These are phyloP conservation scores for Cladorrhinum samala DNA, from an alignment of 495 filamentous ascomycete genomes.

Conservation along the genomic window DNA sequence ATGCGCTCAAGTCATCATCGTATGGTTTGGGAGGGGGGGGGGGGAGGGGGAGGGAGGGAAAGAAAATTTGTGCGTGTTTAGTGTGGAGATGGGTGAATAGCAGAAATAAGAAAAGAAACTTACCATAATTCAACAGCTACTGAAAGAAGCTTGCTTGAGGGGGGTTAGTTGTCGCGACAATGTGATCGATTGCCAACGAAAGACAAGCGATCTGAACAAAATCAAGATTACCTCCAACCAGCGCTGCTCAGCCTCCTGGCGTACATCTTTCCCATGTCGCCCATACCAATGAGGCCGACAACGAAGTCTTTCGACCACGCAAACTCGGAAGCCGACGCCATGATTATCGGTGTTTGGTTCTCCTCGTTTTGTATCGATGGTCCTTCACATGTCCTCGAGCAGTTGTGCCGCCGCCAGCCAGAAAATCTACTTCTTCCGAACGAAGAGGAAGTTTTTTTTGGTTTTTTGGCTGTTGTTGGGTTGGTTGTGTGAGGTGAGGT, in stretches of 20 bases:
- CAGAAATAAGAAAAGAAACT: conserved; percentile 2
- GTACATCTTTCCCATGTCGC: conserved; percentile 99
- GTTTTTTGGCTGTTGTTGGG: conserved; percentile 5
- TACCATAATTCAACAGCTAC: conserved; percentile 16
- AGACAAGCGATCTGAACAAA: background rate
- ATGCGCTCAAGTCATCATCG: conserved; percentile 99
- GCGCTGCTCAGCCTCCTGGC: conserved; percentile 76
- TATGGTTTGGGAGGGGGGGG: conserved; percentile 18
- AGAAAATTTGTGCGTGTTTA: too few relatives aligned
- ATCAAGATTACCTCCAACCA: conserved; percentile 79
- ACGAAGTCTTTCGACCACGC: conserved; percentile 55
- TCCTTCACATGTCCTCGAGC: background rate
- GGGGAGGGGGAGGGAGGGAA: background rate
- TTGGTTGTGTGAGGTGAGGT: conserved; percentile 3
- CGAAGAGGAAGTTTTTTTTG: background rate
- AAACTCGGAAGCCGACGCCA: conserved; percentile 14
- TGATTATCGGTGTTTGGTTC: background rate
- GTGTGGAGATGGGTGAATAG: too few relatives aligned
- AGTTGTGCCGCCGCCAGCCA: background rate
- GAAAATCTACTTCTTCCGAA: background rate
- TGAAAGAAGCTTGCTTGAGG: conserved; percentile 12
- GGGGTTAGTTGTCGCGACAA: conserved; percentile 2
- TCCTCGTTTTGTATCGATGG: background rate
- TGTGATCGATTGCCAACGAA: background rate
- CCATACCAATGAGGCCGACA: conserved; percentile 96